Base-by-base conservation (phyloP, 495 filamentous ascomycete genomes). In the Aspergillus affinis region DNA sequence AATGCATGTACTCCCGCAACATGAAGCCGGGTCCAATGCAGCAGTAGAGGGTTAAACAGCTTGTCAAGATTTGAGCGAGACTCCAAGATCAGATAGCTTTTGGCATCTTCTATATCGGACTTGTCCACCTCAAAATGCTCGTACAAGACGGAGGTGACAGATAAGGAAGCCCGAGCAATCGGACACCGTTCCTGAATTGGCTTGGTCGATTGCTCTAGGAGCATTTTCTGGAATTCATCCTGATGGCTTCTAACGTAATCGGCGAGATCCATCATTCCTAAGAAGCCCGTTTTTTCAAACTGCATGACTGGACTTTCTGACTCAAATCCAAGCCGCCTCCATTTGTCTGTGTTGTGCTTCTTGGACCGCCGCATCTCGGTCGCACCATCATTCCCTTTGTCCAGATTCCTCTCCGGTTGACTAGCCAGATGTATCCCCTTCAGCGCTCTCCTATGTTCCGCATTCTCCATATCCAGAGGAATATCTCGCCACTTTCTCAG, bases 1-100 rank as follows among this genome's bases (percentile, higher is more conserved):
- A 97, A 97, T 13, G 90, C 86, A 64, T 93, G 88, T n/a, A 98
- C 69, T 4, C 89, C 90, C 3, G 90, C 89, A 3, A 89, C 89
- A 71, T 99, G 94, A n/a, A 99, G 73, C n/a, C 91, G 80, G 5
- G 91, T 92, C 94, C 94, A 99, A 62, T 98, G 95, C 27, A 99
- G 80, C 44, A 98, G 78, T 50, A 97, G 74, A 1, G 94, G 95
- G 23, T 86, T 86, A 77, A 97, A 98, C 20, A 95, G 74, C 68
- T 86, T 89, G 70, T 99, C 94, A 62, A 95, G 84, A 48, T 90
- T 86, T 29, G 88, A 84, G 21, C 85, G 83, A 20, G 90, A 90
- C 60, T 96, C 93, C 49, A 94, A 73, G 3, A 88, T 72, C 59
- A 90, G 79, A 61, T 93, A 94, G 12, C 81, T 86, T 70, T 91